Conservation (phyloP, 192 early-diverging fungal species). For the Entophlyctis luteolus region DNA sequence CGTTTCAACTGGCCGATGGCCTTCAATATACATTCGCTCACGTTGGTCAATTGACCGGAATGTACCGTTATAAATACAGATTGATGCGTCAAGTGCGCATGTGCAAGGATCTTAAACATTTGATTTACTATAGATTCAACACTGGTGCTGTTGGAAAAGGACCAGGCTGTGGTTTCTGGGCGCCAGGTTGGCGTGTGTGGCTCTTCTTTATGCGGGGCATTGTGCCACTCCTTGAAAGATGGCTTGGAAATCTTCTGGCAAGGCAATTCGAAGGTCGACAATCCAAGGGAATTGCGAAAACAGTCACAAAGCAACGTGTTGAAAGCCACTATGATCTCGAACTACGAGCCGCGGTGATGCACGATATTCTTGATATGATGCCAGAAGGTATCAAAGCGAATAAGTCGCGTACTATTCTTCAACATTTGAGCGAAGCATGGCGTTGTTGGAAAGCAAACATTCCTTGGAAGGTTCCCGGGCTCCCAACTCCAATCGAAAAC, state of each 20-base stretch:
- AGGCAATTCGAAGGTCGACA: constrained; percentile 99
- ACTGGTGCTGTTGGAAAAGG: constrained; percentile 96
- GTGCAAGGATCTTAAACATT: constrained; percentile 91
- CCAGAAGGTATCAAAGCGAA: constrained; percentile 96
- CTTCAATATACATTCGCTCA: constrained; percentile 98
- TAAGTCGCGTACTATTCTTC: constrained; percentile 92
- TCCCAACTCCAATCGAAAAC: constrained; percentile 97
- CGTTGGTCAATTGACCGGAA: constrained; percentile 97
- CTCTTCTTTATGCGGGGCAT: constrained; percentile 98
- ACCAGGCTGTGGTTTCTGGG: constrained; percentile 98
- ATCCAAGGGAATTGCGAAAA: constrained; percentile 95
- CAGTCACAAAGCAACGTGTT: constrained; percentile 98
- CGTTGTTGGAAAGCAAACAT: constrained; percentile 94
- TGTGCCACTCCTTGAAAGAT: constrained; percentile 93
- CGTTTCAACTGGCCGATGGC: constrained; percentile 98
- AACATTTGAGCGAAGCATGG: constrained; percentile 96
- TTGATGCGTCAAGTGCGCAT: constrained; percentile 96
- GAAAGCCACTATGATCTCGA: constrained; percentile 98
- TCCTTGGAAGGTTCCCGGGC: constrained; percentile 97
- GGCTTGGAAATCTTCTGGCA: constrained; percentile 97
- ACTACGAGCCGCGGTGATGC: constrained; percentile 95
- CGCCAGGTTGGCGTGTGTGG: constrained; percentile 99
- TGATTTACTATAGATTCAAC: constrained; percentile 85
- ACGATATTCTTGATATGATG: constrained; percentile 99
- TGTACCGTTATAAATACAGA: constrained; percentile 99